Base-by-base conservation (phyloP, 768 basidiomycete species). In the Mycena chlorophos region DNA sequence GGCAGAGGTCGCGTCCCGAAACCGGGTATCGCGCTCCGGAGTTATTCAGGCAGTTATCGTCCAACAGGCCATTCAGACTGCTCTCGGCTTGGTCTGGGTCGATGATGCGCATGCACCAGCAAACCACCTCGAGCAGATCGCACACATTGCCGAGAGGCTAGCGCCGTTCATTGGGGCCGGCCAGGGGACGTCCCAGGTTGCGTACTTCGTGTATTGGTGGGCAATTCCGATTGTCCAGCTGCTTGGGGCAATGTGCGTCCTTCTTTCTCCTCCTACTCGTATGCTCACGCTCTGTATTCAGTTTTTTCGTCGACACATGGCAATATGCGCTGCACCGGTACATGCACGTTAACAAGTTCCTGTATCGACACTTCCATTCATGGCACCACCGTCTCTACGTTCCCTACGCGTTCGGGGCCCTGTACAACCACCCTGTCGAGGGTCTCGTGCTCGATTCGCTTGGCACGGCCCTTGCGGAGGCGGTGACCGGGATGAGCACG, bases 341-440 rank as follows among this genome's bases (percentile, higher is more conserved):
- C 39, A 92, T 97, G 88, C 97, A 98, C 74, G 73, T 83, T 64
- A 92, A 91, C 77, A 89, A 86, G 62, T 98, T 83, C 72, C 78
- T 98, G 28, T 99, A 96, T 76, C 89, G 85, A 61, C 85, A 91
- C 51, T 78, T 98, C 60, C 97, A 99, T 71, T 93, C 92, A 0
- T 87, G 88, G 72, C 97, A 99, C 71, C 97, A 99, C 69, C 82
- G 94, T 8, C 85, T 99, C 6, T 96, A 98, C 68, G 94, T 96
- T 5, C 95, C 97, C 1, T 98, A 97, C 67, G 93, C 97, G 0
- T 99, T 89, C 65, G 97, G 97, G 17, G 89, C 97, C 19, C 77
- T 98, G 4, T 99, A 99, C 79, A 99, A 98, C 71, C 96, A 98
- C 69, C 95, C 95, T 0, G 63, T 98, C 30, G 97, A 99, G 68